Conservation (phyloP, 305 asterid species). For the Lippia alba region DNA sequence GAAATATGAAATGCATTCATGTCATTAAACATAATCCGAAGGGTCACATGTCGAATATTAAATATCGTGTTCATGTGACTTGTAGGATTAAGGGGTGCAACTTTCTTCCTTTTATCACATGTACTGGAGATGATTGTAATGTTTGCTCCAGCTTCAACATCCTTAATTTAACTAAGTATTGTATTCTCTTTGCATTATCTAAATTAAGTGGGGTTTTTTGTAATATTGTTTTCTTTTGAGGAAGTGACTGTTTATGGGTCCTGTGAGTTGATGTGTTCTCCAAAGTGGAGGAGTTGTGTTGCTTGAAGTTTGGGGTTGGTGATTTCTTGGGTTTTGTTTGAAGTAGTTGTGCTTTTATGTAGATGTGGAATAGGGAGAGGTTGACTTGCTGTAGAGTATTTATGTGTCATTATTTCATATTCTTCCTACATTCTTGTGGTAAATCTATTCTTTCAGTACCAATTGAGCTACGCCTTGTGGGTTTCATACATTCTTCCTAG, state of each 20-base stretch:
- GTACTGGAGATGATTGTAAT: conserved; percentile 10
- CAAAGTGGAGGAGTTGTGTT: too few relatives aligned
- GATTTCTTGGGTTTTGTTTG: not conserved
- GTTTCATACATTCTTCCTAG: not conserved
- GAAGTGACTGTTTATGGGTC: too few relatives aligned
- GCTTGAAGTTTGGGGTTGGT: too few relatives aligned
- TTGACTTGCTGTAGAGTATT: not conserved
- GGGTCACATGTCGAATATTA: conserved; percentile 2
- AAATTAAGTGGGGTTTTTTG: too few relatives aligned
- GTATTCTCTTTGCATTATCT: too few relatives aligned
- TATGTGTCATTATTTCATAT: not conserved
- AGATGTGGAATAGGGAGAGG: not conserved
- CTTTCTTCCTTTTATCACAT: conserved; percentile 5
- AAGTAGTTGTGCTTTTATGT: not conserved
- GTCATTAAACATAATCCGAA: not conserved
- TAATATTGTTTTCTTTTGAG: too few relatives aligned
- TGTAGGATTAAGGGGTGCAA: not conserved
- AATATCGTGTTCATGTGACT: conserved; percentile 14
- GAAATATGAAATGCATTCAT: conserved; percentile 10
- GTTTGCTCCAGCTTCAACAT: too few relatives aligned
- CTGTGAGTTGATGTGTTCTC: too few relatives aligned
- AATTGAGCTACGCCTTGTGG: too few relatives aligned
- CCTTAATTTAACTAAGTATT: too few relatives aligned
- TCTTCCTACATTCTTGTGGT: too few relatives aligned
- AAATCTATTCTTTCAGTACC: too few relatives aligned